Base-by-base conservation (phyloP, 2,329 filamentous ascomycete genomes). In the Colletotrichum echinochloae region DNA sequence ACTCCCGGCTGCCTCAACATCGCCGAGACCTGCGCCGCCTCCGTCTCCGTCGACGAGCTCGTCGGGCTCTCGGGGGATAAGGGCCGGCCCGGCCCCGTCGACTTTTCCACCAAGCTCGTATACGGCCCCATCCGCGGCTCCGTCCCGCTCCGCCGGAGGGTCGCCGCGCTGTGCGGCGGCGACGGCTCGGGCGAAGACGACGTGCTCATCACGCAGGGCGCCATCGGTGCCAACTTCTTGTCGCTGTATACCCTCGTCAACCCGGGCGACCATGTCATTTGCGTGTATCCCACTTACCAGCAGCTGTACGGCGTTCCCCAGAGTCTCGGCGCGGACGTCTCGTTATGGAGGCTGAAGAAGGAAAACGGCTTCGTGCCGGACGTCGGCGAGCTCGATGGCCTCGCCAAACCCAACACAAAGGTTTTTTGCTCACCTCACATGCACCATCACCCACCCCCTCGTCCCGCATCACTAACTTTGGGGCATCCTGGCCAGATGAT, bases 261-360 rank as follows among this genome's bases (percentile, higher is more conserved):
- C 0, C 87, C 89, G 0, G 91, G 90, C 1, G 93, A 95, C 77
- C 94, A 96, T 84, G 91, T 94, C 63, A 88, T 96, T 72, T 95
- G 92, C 77, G 91, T 95, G 68, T 92, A 94, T 77, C 94, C 94
- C 20, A 94, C 93, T 0, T 95, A 94, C 76, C 92, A 95, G 78
- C 92, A 94, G 75, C 85, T 96, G 1, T 95, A 94, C 76, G 83
- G 88, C n/a, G 87, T 95, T 0, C 92, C 93, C 0, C 84, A 86
- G 73, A 90, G 89, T 54, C 81, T 94, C 3, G 93, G 93, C 0
- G 92, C 92, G 1, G 88, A 92, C 64, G 92, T 96, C 20, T 88
- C 89, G 48, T 77, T 94, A 16, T 96, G 93, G 94, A 89, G 88
- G 77, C 85, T 93, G 16, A 86, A 86, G 60, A 84, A 87, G 37